phyloP scores from a whole-genome alignment of 2,329 filamentous ascomycete genomes.

The Polytolypa hystricis region DNA sequence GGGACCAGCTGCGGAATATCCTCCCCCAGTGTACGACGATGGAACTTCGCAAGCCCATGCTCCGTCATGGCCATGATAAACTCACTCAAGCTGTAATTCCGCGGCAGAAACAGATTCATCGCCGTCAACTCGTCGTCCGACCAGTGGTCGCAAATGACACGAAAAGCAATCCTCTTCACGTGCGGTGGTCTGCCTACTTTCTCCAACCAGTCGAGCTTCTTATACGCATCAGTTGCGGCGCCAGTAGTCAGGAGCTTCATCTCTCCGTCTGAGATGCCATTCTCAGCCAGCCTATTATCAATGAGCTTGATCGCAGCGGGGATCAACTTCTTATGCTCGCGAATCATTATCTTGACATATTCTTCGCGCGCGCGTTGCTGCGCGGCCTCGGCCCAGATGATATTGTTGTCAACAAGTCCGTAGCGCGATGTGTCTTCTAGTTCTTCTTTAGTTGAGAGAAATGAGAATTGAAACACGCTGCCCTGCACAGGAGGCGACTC shows the following conservation, averaged over 20 bases:
- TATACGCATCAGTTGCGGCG: slow-evolving; percentile 6
- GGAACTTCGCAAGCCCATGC: slow-evolving; percentile 3
- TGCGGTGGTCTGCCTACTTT: slow-evolving; percentile 1
- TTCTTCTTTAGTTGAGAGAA: no score
- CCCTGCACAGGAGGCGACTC: no score
- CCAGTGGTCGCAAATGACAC: slow-evolving; percentile 7
- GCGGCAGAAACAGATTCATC: slow-evolving; percentile 6
- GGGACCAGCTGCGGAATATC: no score
- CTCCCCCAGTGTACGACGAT: neutral
- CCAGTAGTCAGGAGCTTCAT: slow-evolving; percentile 7
- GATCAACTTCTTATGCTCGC: slow-evolving; percentile 6
- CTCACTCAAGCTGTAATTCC: slow-evolving; percentile 5
- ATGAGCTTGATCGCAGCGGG: slow-evolving; percentile 8
- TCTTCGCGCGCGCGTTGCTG: neutral
- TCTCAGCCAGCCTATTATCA: slow-evolving; percentile 5
- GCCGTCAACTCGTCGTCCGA: slow-evolving; percentile 1
- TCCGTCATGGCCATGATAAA: slow-evolving; percentile 5
- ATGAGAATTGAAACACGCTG: no score
- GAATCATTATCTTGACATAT: slow-evolving; percentile 9
- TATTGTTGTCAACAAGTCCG: neutral
- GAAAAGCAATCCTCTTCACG: slow-evolving; percentile 6
- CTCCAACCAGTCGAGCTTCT: slow-evolving; percentile 7
- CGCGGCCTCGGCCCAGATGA: neutral
- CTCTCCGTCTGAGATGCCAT: slow-evolving; percentile 8
- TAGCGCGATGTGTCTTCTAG: neutral